Base-by-base conservation (phyloP, 352 stramenopile species). In the Thraustochytrium sp. region DNA sequence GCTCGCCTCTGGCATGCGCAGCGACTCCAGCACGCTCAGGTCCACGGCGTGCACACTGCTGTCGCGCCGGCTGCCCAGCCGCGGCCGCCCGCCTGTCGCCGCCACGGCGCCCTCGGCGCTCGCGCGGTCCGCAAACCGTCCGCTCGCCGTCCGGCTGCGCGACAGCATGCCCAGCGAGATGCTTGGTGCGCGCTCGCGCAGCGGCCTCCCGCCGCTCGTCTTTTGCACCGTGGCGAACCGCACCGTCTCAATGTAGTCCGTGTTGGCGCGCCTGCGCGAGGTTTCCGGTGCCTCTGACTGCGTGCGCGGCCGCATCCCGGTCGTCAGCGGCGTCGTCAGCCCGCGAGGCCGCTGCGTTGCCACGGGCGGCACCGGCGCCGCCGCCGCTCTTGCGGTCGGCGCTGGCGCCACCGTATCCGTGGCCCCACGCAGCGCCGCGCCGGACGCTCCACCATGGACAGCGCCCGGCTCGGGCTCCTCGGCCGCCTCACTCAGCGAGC, bases 11-110 rank as follows among this genome's bases (percentile, higher is more conserved):
- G 44, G 53, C 42, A 80, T 8, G 68, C 16, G 31, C 68, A 80
- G 37, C 21, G n/a, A 48, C 48, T 80, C 68, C 9, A 80, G 68
- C 29, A 80, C 68, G 51, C 18, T 44, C 21, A 80, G 38, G 51
- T 80, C 68, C 31, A 80, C 53, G 8, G 68, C 68, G 51, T 80
- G 68, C 16, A 80, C 68, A 26, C 68, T 80, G 51, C 68, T 80
- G 37, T 64, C 42, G 4, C 53, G 46, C 26, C 53, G 26, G 34
- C 68, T 44, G 18, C 68, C 21, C 42, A 80, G 26, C 21, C 62
- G 40, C 21, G 51, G n/a, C n/a, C 9, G 13, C 5, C 23, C 48
- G 37, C 64, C 64, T 23, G 46, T 16, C 23, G 18, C 4, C n/a
- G 11, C 34, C 5, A 26, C 26, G 5, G 64, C 38, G 38, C 40